These are phyloP conservation scores for Pholiota adiposa DNA, from an alignment of 1,284 basidiomycete genomes.

Conservation along the genomic window DNA sequence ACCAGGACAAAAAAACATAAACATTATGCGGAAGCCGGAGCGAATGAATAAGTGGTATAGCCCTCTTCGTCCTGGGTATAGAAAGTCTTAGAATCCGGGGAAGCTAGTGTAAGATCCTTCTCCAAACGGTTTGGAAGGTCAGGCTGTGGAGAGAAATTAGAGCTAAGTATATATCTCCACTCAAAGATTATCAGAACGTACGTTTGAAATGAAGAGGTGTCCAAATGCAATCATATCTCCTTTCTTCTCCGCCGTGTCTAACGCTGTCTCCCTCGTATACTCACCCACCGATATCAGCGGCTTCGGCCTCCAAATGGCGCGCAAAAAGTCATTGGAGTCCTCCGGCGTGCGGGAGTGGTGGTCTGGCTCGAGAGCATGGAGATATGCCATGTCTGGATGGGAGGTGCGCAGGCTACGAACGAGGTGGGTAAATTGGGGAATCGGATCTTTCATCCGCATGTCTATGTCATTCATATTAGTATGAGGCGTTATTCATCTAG, in stretches of 20 bases:
- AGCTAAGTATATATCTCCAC: too few species aligned
- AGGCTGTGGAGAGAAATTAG: too few species aligned
- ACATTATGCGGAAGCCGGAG: too few species aligned
- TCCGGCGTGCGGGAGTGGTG: neutral
- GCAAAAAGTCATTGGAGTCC: constrained; percentile 33
- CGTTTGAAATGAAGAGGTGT: constrained; percentile 49
- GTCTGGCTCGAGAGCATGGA: constrained; percentile 49
- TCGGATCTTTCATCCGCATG: constrained; percentile 47
- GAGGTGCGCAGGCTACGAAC: constrained; percentile 35
- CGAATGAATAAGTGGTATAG: neutral
- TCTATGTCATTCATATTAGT: neutral
- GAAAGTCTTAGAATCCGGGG: neutral
- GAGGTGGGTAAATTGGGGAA: constrained; percentile 46
- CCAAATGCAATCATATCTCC: constrained; percentile 51
- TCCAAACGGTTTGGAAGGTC: neutral
- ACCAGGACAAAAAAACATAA: too few species aligned
- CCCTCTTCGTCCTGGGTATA: neutral
- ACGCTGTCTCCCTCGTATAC: constrained; percentile 24
- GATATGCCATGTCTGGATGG: constrained; percentile 50
- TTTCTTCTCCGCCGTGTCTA: constrained; percentile 27
- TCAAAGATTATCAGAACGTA: too few species aligned
- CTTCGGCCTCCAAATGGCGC: constrained; percentile 30
- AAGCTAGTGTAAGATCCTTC: neutral
- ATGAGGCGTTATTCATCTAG: neutral
- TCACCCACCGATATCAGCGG: constrained; percentile 42